A percentile compares a stretch with the other conserved stretches of the same genome.
Conservation (phyloP, 2,329 filamentous ascomycete species). For the Venturia oleaginea region DNA sequence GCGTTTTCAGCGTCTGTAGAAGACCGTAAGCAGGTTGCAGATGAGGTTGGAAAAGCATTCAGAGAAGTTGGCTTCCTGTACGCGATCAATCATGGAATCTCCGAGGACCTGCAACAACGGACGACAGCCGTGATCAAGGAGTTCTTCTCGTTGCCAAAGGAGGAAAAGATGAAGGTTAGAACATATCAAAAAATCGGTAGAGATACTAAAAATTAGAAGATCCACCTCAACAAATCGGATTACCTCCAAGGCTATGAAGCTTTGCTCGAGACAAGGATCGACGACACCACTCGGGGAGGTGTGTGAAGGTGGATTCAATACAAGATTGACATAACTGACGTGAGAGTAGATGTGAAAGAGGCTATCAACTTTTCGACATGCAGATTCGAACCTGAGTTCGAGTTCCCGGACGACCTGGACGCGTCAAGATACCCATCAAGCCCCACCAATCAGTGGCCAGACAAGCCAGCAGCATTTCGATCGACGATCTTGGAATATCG, state of each 20-base stretch:
- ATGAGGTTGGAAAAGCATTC: constrained; percentile 26
- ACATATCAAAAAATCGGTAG: neutral
- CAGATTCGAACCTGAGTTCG: constrained; percentile 20
- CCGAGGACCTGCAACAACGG: constrained; percentile 21
- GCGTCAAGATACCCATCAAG: constrained; percentile 8
- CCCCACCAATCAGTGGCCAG: constrained; percentile 26
- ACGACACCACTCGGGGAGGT: constrained; percentile 26
- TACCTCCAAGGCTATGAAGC: constrained; percentile 29
- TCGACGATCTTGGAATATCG: constrained; percentile 26
- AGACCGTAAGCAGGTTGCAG: constrained; percentile 16
- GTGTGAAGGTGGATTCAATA: neutral
- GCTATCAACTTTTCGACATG: constrained; percentile 20
- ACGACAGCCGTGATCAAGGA: constrained; percentile 24
- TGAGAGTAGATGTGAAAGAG: neutral
- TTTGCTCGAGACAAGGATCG: constrained; percentile 28
- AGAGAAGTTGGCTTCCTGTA: constrained; percentile 27
- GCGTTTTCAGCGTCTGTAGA: constrained; percentile 10
- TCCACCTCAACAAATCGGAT: constrained; percentile 26
- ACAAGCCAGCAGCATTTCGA: constrained; percentile 23
- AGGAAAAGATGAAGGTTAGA: constrained; percentile 27
- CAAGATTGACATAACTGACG: neutral
- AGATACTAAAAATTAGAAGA: neutral
- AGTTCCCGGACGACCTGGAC: constrained; percentile 26
- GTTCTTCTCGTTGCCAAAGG: constrained; percentile 24
- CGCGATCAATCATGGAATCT: constrained; percentile 23